Conservation (phyloP, 2,329 filamentous ascomycete genomes). For the Myrmaecium sp. region DNA sequence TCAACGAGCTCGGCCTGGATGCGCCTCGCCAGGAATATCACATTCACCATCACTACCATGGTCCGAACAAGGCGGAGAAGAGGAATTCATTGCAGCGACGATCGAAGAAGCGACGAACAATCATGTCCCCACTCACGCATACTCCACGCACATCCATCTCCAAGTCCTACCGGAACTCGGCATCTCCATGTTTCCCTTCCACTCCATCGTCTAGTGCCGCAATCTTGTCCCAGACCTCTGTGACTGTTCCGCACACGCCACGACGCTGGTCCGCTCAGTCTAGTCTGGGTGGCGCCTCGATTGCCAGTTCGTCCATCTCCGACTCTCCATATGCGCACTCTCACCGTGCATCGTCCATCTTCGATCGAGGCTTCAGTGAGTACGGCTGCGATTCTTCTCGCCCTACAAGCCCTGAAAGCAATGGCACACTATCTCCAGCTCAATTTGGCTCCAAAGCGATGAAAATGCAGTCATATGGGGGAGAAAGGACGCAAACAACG, state of each 20-base stretch:
- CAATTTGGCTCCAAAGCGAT: slow-evolving; percentile 6
- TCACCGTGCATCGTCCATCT: slow-evolving; percentile 52
- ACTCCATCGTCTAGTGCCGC: slow-evolving; percentile 34
- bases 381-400: slow-evolving; percentile 47
- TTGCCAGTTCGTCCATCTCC: slow-evolving; percentile 54
- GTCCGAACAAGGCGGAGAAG: slow-evolving; percentile 36
- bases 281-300: slow-evolving; percentile 41
- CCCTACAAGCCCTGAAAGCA: slow-evolving; percentile 70
- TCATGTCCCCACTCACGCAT: slow-evolving; percentile 32
- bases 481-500: too few relatives aligned
- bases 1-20: slow-evolving; percentile 48
- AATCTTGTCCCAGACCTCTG: slow-evolving; percentile 46
- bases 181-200: too few relatives aligned
- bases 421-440: slow-evolving; percentile 36
- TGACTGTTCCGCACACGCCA: slow-evolving; percentile 32
- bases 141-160: slow-evolving; percentile 22
- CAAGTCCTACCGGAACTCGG: too few relatives aligned
- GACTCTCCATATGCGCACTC: slow-evolving; percentile 66
- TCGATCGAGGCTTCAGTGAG: slow-evolving; percentile 52
- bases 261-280: slow-evolving; percentile 51
- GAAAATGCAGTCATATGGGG: too few relatives aligned
- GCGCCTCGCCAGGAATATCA: slow-evolving; percentile 45
- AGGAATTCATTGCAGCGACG: slow-evolving; percentile 36
- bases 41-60: slow-evolving; percentile 88
- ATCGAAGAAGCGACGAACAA: slow-evolving; percentile 55